Evolutionary conservation across 306 rosid genomes (phyloP).

Genomic region (Lathyrus sativus): DNA sequence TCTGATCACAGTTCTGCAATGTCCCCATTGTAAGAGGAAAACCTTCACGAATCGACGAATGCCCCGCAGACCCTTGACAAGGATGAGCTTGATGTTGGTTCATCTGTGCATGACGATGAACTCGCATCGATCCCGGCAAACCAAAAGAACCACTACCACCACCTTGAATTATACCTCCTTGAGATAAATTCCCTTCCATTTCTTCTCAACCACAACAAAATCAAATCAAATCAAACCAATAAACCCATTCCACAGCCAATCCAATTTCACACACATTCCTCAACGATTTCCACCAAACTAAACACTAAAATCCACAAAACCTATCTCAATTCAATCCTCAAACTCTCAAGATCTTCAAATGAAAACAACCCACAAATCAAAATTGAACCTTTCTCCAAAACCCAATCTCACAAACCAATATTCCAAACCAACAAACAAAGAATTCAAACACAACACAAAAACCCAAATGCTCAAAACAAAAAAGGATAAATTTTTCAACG

Average conservation of each 20-base stretch:
- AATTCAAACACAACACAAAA: constrained; percentile 25
- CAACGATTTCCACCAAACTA: constrained; percentile 17
- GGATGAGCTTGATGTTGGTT: constrained; percentile 59
- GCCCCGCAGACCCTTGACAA: constrained; percentile 58
- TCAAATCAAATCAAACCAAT: constrained; percentile 38
- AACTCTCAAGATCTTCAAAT: constrained; percentile 31
- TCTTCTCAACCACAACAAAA: constrained; percentile 43
- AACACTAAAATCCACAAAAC: constrained; percentile 36
- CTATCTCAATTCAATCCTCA: constrained; percentile 23
- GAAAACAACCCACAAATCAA: constrained; percentile 23
- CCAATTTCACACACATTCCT: constrained; percentile 20
- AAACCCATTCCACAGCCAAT: constrained; percentile 34
- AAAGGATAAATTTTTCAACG: constrained; percentile 10
- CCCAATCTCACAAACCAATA: constrained; percentile 31
- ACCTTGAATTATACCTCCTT: constrained; percentile 70
- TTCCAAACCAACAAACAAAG: constrained; percentile 1
- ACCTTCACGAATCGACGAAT: constrained; percentile 59
- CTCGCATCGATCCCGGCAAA: constrained; percentile 62
- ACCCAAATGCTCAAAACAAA: constrained; percentile 19
- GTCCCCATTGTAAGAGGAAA: constrained; percentile 67
- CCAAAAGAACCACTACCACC: constrained; percentile 54
- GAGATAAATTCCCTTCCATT: constrained; percentile 85
- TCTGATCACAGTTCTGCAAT: constrained; percentile 58
- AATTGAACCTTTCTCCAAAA: constrained; percentile 23
- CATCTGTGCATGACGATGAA: constrained; percentile 50